Conservation (phyloP, 306 rosid genomes). For the Gynostemma pentaphyllum region DNA sequence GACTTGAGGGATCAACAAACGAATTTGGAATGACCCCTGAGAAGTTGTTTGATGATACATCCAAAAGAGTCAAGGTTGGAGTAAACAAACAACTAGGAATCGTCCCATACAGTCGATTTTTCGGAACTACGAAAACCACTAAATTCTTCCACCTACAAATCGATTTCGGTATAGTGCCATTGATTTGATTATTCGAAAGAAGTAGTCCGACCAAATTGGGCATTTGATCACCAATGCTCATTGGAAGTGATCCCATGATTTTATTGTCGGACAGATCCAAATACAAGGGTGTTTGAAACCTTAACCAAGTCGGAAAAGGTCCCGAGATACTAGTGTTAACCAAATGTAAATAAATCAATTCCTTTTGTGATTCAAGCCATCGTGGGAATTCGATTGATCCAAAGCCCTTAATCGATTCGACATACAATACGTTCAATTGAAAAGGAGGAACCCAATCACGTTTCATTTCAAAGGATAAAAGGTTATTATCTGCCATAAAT, state of each 20-base stretch:
- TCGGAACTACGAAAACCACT: neutral
- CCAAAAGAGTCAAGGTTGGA: neutral
- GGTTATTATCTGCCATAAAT: neutral
- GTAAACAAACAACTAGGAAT: neutral
- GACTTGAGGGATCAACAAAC: neutral
- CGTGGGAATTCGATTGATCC: too few relatives aligned
- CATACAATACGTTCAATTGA: neutral
- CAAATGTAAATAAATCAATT: neutral
- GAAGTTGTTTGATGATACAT: neutral
- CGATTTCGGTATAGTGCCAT: neutral
- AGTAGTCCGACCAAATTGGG: neutral
- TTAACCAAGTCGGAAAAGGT: neutral
- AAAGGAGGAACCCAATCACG: too few relatives aligned
- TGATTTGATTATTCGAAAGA: neutral
- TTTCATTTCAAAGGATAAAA: too few relatives aligned
- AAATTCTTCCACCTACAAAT: neutral
- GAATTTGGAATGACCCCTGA: neutral
- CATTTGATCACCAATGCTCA: neutral
- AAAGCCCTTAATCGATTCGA: neutral
- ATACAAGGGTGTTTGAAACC: neutral
- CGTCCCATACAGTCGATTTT: neutral
- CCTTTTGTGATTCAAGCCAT: too few relatives aligned
- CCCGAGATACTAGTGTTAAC: neutral
- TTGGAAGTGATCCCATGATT: neutral
- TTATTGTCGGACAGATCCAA: constrained; percentile 12